Conservation (phyloP, 345 rosid genomes). For the Alliaria petiolata region DNA sequence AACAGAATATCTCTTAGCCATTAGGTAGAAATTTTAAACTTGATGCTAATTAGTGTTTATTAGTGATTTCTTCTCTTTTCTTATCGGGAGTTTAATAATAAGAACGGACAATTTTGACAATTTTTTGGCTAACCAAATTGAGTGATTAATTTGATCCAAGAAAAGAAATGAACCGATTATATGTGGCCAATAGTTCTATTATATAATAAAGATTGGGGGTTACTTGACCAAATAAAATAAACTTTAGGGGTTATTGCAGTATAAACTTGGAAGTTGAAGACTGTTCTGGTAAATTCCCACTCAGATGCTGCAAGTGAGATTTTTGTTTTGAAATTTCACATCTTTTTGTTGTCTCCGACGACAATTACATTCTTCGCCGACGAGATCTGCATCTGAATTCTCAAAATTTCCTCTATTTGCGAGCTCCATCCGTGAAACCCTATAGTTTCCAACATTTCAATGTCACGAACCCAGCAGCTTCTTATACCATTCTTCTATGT, state of each 20-base stretch:
- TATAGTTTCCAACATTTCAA: neutral
- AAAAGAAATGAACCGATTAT: neutral
- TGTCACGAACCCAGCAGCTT: constrained; percentile 10
- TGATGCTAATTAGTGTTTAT: constrained; percentile 5
- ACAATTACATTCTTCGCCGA: neutral
- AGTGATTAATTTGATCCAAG: neutral
- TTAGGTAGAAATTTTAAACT: neutral
- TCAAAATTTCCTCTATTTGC: neutral
- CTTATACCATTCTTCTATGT: constrained; percentile 18
- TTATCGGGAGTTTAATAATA: neutral
- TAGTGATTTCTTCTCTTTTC: neutral
- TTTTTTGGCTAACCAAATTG: neutral
- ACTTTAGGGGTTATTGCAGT: neutral
- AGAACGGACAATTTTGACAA: neutral
- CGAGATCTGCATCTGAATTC: constrained; percentile 13
- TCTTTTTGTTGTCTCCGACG: neutral
- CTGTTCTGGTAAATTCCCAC: neutral
- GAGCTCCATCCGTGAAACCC: neutral
- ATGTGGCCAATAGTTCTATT: too few species aligned
- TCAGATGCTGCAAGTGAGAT: neutral
- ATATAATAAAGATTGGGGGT: too few species aligned
- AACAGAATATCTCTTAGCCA: neutral
- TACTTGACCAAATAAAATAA: neutral
- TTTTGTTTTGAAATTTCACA: neutral
- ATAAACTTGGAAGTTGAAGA: neutral